phyloP scores from a whole-genome alignment of 2,329 filamentous ascomycete species.

The Didymella sp. region DNA sequence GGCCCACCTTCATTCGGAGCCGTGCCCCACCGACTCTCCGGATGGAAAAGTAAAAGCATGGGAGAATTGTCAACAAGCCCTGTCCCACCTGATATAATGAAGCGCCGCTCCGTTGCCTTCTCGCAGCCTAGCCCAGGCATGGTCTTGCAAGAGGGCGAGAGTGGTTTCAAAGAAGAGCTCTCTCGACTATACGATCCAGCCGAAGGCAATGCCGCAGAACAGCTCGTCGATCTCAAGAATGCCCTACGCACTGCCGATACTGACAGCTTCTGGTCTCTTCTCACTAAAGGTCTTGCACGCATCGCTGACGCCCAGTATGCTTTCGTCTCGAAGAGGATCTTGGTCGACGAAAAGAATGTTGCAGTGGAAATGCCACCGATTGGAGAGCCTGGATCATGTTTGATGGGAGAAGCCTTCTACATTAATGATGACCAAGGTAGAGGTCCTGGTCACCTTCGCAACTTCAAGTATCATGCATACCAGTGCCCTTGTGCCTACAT shows the following conservation, averaged over 20 bases:
- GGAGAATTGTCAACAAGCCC: constrained; percentile 36
- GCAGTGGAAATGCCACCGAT: constrained; percentile 67
- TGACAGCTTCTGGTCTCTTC: constrained; percentile 68
- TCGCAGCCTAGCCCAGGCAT: constrained; percentile 51
- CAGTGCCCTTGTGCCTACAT: constrained; percentile 72
- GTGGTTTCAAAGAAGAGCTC: constrained; percentile 52
- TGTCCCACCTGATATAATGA: constrained; percentile 50
- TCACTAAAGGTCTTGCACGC: constrained; percentile 69
- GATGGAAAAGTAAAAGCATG: constrained; percentile 41
- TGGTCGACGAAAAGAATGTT: constrained; percentile 64
- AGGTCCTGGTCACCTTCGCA: constrained; percentile 58
- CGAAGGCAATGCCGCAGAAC: constrained; percentile 68
- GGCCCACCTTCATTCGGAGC: constrained; percentile 23
- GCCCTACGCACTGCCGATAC: constrained; percentile 60
- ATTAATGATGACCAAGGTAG: constrained; percentile 66
- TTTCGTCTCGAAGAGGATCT: constrained; percentile 70
- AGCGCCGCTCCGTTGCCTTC: constrained; percentile 54
- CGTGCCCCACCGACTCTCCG: constrained; percentile 23
- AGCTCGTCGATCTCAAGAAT: constrained; percentile 65
- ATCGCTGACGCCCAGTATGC: constrained; percentile 71
- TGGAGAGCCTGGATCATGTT: constrained; percentile 66
- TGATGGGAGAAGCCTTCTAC: constrained; percentile 71
- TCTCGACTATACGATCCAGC: constrained; percentile 47
- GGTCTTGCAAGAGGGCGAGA: constrained; percentile 54
- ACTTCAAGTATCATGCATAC: constrained; percentile 70